These are phyloP conservation scores for Carex sylvatica DNA, from an alignment of 202 grass and related monocot species.

Conservation along the genomic window DNA sequence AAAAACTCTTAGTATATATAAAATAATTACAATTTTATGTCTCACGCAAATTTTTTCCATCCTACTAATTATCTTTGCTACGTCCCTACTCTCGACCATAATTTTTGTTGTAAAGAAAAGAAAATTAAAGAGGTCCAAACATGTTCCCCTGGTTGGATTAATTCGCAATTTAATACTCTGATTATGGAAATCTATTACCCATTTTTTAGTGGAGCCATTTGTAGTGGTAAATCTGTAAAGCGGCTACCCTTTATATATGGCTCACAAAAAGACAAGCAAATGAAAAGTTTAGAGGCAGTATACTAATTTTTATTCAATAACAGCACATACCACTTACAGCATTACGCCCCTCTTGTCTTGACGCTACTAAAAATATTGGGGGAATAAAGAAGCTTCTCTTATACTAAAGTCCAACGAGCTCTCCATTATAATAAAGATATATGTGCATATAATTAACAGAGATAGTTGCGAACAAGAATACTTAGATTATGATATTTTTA, in stretches of 20 bases:
- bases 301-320: not conserved
- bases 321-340: not conserved
- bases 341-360: not conserved
- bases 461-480: constrained; percentile 1
- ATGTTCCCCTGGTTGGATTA: not conserved
- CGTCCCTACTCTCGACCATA: no score
- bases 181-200: not conserved
- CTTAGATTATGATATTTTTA: not conserved
- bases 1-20: no score
- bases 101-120: not conserved
- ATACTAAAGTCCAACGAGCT: not conserved
- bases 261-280: constrained; percentile 19
- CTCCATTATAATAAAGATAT: not conserved
- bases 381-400: constrained; percentile 24
- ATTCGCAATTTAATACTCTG: not conserved
- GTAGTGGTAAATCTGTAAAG: constrained; percentile 7
- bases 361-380: not conserved
- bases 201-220: not conserved
- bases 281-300: not conserved
- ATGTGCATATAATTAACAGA: not conserved
- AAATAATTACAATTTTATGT: no score
- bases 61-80: no score
- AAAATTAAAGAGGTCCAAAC: not conserved
- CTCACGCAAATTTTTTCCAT: no score
- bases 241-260: not conserved